These are phyloP conservation scores for Pseudogymnoascus sp. DNA, from an alignment of 2,329 filamentous ascomycete genomes.

Conservation along the genomic window DNA sequence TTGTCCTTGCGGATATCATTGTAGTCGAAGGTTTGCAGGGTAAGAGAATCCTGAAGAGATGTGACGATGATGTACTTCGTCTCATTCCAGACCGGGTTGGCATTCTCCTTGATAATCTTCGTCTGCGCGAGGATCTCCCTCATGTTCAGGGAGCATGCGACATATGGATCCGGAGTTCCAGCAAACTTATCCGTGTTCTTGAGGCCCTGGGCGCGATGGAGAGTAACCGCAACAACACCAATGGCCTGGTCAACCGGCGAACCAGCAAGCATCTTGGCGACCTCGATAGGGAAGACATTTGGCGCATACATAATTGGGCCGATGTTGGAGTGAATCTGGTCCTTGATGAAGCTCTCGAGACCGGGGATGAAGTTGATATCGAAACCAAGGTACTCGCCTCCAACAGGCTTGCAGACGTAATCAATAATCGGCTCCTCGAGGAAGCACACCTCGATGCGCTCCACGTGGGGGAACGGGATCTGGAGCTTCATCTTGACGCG, in stretches of 20 bases:
- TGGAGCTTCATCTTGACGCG: constrained; percentile 96
- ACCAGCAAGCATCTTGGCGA: constrained; percentile 95
- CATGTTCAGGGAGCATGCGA: constrained; percentile 74
- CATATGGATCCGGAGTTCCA: constrained; percentile 86
- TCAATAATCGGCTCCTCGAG: constrained; percentile 77
- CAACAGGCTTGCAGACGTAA: constrained; percentile 95
- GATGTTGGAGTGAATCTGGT: constrained; percentile 90
- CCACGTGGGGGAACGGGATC: constrained; percentile 89
- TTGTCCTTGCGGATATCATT: constrained; percentile 97
- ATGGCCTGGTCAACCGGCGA: constrained; percentile 92
- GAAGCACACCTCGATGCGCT: constrained; percentile 92
- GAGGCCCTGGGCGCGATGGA: constrained; percentile 83
- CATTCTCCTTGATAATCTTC: constrained; percentile 76
- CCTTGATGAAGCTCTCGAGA: constrained; percentile 85
- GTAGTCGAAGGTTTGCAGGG: constrained; percentile 80
- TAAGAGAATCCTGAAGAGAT: constrained; percentile 79
- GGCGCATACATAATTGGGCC: constrained; percentile 97
- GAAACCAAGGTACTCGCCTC: constrained; percentile 90
- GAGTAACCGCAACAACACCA: constrained; percentile 82
- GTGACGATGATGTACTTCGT: constrained; percentile 93
- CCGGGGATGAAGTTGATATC: constrained; percentile 99
- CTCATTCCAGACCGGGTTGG: constrained; percentile 90
- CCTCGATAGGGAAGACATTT: constrained; percentile 96
- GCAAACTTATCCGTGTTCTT: constrained; percentile 95
- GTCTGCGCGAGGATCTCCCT: constrained; percentile 76